Base-by-base conservation (phyloP, 352 stramenopile genomes). In the Ophiocytium majus region DNA sequence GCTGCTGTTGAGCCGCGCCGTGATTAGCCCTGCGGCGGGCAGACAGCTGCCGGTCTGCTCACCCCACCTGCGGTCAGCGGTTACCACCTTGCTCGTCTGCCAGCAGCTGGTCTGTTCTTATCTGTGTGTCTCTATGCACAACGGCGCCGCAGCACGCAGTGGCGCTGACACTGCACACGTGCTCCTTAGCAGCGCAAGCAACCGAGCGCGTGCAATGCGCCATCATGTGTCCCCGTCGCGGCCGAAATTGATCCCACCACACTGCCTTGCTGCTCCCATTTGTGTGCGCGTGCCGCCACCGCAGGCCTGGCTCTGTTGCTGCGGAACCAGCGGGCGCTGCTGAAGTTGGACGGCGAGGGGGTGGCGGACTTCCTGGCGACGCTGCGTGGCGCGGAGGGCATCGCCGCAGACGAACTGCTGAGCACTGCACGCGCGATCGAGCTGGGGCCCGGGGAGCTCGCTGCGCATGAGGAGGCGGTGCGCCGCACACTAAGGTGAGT, bases 361-460 rank as follows among this genome's bases (percentile, higher is more conserved):
- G 32, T 78, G 5, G 66, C 66, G 35, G 5, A 78, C 32, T 78
- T 78, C 35, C 35, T 78, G 35, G 32, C 66, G 35, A 78, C 66
- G 32, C 14, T 78, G 5, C 66, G 5, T 5, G 66, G 14, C 35
- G 66, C 32, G 66, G 66, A 78, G 5, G 66, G 32, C 35, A 17
- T 78, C 66, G 35, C 5, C 35, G 66, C 66, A 14, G 17, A 17
- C 5, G 5, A 17, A 5, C 5, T 78, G 5, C 5, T 78, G 32
- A 5, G 35, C 32, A 17, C 66, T 43, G 66, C 66, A 17, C 43
- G 14, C 43, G 43, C 43, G 43, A 5, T 57, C 5, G 5, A 5
- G 43, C 43, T 57, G 43, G 5, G 5, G 5, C 5, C 43, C 43
- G 43, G 5, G 5, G 43, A 57, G 43, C 43, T 57, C 43, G 14